Conservation (phyloP, 805 yeast genomes). For the Lipomyces mesembrius region DNA sequence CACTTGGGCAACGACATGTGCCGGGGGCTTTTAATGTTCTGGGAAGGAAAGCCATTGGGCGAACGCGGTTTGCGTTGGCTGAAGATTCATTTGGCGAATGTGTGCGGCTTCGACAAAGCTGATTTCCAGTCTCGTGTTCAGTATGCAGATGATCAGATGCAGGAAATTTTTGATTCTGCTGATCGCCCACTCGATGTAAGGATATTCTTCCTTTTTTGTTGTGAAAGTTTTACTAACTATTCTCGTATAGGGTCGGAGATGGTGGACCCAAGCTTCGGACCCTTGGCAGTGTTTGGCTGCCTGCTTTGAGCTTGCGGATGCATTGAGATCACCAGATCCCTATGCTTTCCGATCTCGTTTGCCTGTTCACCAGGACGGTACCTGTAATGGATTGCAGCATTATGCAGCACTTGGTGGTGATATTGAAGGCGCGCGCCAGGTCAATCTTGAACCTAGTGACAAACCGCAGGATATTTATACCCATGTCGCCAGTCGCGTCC, state of each 20-base stretch:
- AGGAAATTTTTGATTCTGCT: conserved; percentile 53
- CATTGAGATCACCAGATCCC: conserved; percentile 56
- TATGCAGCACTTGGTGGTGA: conserved; percentile 77
- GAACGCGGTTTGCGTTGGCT: conserved; percentile 61
- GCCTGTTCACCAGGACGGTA: conserved; percentile 70
- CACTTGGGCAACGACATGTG: conserved; percentile 67
- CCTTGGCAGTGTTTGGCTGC: conserved; percentile 68
- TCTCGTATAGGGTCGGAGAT: conserved; percentile 45
- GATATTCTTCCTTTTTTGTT: background rate
- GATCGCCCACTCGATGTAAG: conserved; percentile 50
- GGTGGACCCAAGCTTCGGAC: conserved; percentile 65
- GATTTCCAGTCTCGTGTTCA: conserved; percentile 57
- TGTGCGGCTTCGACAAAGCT: conserved; percentile 61
- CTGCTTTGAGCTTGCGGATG: conserved; percentile 58
- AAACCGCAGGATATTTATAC: conserved; percentile 66
- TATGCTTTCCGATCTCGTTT: conserved; percentile 54
- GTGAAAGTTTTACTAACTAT: background rate
- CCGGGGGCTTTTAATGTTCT: conserved; percentile 60
- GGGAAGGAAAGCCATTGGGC: conserved; percentile 64
- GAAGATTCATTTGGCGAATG: conserved; percentile 64
- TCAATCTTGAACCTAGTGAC: conserved; percentile 60
- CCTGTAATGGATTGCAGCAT: conserved; percentile 71
- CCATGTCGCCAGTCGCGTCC: conserved; percentile 59
- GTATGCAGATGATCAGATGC: conserved; percentile 56
- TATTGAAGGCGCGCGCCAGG: conserved; percentile 65